Conservation (phyloP, 352 stramenopile genomes). For the Globisporangium acanthophoron region DNA sequence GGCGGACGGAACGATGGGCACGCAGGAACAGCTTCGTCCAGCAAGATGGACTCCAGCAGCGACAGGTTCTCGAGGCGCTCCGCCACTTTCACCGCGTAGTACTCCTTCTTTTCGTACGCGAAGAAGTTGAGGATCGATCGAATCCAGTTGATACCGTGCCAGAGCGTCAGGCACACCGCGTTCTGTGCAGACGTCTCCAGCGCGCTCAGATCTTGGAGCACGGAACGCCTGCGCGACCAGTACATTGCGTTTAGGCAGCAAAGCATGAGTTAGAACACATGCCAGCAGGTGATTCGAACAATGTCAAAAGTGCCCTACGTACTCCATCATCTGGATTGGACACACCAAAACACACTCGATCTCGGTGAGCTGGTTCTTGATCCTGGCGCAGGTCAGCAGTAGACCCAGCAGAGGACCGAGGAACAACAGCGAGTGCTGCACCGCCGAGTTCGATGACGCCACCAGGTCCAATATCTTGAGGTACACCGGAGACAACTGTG, state of each 20-base stretch:
- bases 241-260: not conserved
- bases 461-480: constrained; percentile 46
- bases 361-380: constrained; percentile 17
- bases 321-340: constrained; percentile 57
- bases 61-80: constrained; percentile 40
- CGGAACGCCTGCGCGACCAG: constrained; percentile 20
- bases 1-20: constrained; percentile 28
- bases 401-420: constrained; percentile 30
- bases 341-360: constrained; percentile 53
- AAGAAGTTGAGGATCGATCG: constrained; percentile 57
- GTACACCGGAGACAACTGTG: constrained; percentile 30
- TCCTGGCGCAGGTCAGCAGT: constrained; percentile 35
- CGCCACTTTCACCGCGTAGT: constrained; percentile 27
- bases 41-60: constrained; percentile 32
- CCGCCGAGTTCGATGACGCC: constrained; percentile 24
- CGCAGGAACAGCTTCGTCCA: constrained; percentile 24
- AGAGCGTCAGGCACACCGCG: constrained; percentile 37
- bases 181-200: constrained; percentile 31
- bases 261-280: not conserved
- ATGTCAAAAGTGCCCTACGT: constrained; percentile 11
- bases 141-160: constrained; percentile 63
- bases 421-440: constrained; percentile 44
- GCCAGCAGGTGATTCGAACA: not conserved
- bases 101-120: constrained; percentile 22
- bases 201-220: constrained; percentile 35